These are phyloP conservation scores for Hericium rajendrae DNA, from an alignment of 768 basidiomycete species.

Conservation along the genomic window DNA sequence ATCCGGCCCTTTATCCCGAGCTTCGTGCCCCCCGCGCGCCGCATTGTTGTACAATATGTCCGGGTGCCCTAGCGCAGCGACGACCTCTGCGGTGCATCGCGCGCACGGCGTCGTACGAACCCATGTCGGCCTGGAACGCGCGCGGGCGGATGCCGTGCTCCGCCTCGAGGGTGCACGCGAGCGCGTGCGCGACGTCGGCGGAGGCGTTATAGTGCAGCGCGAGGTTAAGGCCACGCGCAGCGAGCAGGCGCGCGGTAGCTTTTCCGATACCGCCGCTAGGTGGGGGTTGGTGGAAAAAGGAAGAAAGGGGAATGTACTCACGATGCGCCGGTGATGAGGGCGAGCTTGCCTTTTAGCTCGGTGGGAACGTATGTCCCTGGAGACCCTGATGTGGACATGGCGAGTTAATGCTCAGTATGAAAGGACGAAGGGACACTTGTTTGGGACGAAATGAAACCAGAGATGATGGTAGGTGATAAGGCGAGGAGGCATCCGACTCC, in stretches of 20 bases:
- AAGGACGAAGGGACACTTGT: no score
- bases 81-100: constrained; percentile 32
- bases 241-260: constrained; percentile 41
- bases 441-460: no score
- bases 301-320: background rate
- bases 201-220: constrained; percentile 43
- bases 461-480: no score
- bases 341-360: no score
- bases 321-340: no score
- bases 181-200: constrained; percentile 26
- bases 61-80: constrained; percentile 36
- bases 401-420: no score
- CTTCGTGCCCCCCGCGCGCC: constrained; percentile 29
- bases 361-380: no score
- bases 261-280: constrained; percentile 43
- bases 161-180: constrained; percentile 28
- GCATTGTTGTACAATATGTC: constrained; percentile 46
- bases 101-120: constrained; percentile 36
- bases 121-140: constrained; percentile 40
- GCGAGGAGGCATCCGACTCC: no score
- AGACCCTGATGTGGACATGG: no score
- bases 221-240: constrained; percentile 23
- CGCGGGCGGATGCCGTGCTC: constrained; percentile 26
- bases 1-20: constrained; percentile 40
- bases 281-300: constrained; percentile 18